phyloP scores from a whole-genome alignment of 2,329 filamentous ascomycete species.

The Aphanoascus verrucosus region DNA sequence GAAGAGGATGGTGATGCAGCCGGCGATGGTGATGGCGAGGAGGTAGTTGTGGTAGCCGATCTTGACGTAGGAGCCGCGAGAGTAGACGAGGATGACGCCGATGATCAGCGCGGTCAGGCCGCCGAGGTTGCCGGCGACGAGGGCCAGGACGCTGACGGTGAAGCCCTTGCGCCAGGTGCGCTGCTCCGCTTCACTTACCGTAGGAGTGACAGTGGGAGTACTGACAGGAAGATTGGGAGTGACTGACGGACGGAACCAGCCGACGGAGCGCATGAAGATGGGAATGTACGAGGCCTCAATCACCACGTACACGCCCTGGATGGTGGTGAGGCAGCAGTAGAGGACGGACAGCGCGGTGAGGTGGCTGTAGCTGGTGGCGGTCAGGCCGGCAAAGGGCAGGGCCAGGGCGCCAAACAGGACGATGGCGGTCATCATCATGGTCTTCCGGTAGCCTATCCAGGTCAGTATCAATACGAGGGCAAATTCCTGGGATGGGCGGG shows the following conservation, averaged over 20 bases:
- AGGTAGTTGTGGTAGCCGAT: slow-evolving; percentile 8
- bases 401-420: slow-evolving; percentile 3
- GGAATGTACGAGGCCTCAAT: slow-evolving; percentile 9
- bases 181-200: neutral
- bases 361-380: neutral
- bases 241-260: neutral
- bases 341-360: neutral
- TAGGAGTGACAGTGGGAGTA: neutral
- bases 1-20: slow-evolving; percentile 6
- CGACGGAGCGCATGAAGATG: slow-evolving; percentile 8
- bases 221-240: neutral
- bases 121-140: slow-evolving; percentile 4
- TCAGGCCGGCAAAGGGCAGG: slow-evolving; percentile 4
- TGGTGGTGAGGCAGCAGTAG: slow-evolving; percentile 5
- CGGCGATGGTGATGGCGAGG: slow-evolving; percentile 7
- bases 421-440: slow-evolving; percentile 7
- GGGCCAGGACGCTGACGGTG: slow-evolving; percentile 6
- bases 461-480: too few relatives aligned
- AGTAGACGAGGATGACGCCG: slow-evolving; percentile 7
- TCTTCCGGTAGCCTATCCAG: slow-evolving; percentile 4
- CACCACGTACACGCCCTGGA: slow-evolving; percentile 6
- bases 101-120: slow-evolving; percentile 3
- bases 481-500: neutral
- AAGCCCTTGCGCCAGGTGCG: slow-evolving; percentile 8
- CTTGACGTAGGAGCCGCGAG: slow-evolving; percentile 5